These are phyloP conservation scores for Coniochaeta sp. DNA, from an alignment of 2,329 filamentous ascomycete genomes.

Conservation along the genomic window DNA sequence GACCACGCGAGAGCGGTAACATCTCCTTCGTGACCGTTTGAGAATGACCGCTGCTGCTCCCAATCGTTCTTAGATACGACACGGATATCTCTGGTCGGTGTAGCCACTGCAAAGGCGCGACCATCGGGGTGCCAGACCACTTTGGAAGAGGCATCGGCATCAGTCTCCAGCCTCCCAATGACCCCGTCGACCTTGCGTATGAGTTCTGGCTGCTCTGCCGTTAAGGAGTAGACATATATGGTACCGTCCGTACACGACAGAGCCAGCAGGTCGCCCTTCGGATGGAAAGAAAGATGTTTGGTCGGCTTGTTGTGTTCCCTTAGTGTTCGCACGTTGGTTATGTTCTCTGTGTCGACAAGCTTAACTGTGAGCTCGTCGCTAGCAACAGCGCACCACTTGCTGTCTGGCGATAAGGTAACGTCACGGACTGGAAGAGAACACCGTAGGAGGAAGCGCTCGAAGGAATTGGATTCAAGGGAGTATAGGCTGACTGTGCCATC, in stretches of 20 bases:
- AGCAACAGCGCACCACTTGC: conserved; percentile 86
- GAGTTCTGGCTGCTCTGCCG: conserved; percentile 69
- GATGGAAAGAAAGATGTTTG: conserved; percentile 88
- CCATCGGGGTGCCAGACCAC: conserved; percentile 93
- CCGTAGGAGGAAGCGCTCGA: conserved; percentile 76
- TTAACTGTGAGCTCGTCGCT: conserved; percentile 93
- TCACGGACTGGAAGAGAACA: conserved; percentile 83
- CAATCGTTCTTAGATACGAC: conserved; percentile 85
- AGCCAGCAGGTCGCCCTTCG: conserved; percentile 65
- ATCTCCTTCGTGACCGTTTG: conserved; percentile 71
- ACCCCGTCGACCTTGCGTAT: conserved; percentile 79
- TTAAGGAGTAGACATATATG: conserved; percentile 83
- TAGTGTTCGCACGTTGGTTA: conserved; percentile 66
- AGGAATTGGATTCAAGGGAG: conserved; percentile 63
- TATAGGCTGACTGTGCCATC: conserved; percentile 96
- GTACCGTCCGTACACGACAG: conserved; percentile 84
- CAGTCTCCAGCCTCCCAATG: conserved; percentile 70
- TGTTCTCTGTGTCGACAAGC: conserved; percentile 75
- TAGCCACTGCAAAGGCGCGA: conserved; percentile 79
- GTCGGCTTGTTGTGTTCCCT: conserved; percentile 78
- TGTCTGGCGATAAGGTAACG: conserved; percentile 72
- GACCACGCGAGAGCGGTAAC: conserved; percentile 90
- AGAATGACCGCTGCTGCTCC: conserved; percentile 76
- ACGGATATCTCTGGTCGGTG: conserved; percentile 73
- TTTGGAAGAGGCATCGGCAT: conserved; percentile 66